Base-by-base conservation (phyloP, 108 stramenopile species). In the Fistulifera pelliculosa region DNA sequence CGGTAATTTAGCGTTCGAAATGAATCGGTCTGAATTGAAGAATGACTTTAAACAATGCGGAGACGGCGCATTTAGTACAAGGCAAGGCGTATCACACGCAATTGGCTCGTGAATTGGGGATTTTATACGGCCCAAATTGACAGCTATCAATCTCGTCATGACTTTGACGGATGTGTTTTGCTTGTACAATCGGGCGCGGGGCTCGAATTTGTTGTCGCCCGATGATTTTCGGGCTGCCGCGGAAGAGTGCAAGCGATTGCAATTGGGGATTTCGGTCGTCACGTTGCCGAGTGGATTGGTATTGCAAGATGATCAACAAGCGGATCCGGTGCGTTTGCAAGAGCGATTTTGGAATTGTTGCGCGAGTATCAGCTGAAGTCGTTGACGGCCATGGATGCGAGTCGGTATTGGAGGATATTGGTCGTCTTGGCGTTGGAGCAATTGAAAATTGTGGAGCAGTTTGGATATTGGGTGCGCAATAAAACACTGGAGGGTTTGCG, bases 31-130 rank as follows among this genome's bases (percentile, higher is more conserved):
- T 47, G 84, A 88, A 11, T 75, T 96, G 45, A 94, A 94, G 60
- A 90, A 96, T 65, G 73, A 86, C 60, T 94, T 96, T 59, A 52
- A 66, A 28, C 62, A 75, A 41, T 69, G 66, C 72, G 89, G 87
- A 1, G 81, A 79, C 80, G 58, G 79, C 90, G 47, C 59, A 56
- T 14, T 53, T 11, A 8, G 25, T 19, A 27, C n/a, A n/a, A n/a
- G n/a, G n/a, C n/a, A n/a, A n/a, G 56, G 41, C 41, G 6, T 43
- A 57, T 27, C 5, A 23, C 21, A 51, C 50, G n/a, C 15, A 23
- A 17, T 66, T 98, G 60, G 95, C 98, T 18, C 80, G 96, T 24
- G 94, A 99, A 83, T 62, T 99, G 50, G 90, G 10, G 96, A 96
- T 47, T 94, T 98, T 72, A 62, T 97, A 42, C 54, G 59, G 16